These are phyloP conservation scores for Kwoniella shandongensis DNA, from an alignment of 768 basidiomycete species.

Conservation along the genomic window DNA sequence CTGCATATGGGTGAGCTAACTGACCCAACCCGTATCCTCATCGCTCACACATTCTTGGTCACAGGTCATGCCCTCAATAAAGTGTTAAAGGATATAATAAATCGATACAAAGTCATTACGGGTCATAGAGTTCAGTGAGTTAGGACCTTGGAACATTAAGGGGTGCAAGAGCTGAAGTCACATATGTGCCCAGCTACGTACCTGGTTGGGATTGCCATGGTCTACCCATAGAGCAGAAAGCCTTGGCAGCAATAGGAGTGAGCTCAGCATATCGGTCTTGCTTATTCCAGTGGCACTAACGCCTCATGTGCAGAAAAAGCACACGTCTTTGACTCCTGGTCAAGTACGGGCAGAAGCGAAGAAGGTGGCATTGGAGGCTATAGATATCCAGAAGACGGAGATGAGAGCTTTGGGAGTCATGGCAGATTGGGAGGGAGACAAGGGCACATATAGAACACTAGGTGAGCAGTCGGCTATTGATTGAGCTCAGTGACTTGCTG, in stretches of 20 bases:
- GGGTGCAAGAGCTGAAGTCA: neutral
- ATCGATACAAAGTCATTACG: slow-evolving; percentile 75
- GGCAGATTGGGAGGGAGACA: slow-evolving; percentile 75
- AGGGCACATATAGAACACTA: slow-evolving; percentile 74
- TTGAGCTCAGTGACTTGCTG: neutral
- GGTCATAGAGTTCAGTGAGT: slow-evolving; percentile 80
- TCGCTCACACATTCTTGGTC: neutral
- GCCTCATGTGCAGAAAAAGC: slow-evolving; percentile 57
- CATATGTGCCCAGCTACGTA: slow-evolving; percentile 73
- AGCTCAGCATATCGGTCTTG: neutral
- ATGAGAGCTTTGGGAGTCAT: slow-evolving; percentile 82
- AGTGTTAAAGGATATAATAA: slow-evolving; percentile 92
- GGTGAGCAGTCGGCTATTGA: too few relatives aligned
- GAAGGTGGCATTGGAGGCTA: slow-evolving; percentile 69
- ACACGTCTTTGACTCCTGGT: slow-evolving; percentile 62
- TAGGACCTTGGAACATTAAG: neutral
- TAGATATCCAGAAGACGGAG: slow-evolving; percentile 72
- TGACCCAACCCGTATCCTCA: neutral
- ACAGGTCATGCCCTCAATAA: slow-evolving; percentile 94
- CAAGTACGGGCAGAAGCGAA: slow-evolving; percentile 71
- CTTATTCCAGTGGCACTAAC: too few relatives aligned
- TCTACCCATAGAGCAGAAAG: slow-evolving; percentile 93
- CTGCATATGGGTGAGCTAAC: slow-evolving; percentile 78
- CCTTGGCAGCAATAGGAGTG: slow-evolving; percentile 72
- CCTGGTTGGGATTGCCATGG: slow-evolving; percentile 99